Conservation (phyloP, 805 yeast species). For the Suhomyces tanzawaensis region DNA sequence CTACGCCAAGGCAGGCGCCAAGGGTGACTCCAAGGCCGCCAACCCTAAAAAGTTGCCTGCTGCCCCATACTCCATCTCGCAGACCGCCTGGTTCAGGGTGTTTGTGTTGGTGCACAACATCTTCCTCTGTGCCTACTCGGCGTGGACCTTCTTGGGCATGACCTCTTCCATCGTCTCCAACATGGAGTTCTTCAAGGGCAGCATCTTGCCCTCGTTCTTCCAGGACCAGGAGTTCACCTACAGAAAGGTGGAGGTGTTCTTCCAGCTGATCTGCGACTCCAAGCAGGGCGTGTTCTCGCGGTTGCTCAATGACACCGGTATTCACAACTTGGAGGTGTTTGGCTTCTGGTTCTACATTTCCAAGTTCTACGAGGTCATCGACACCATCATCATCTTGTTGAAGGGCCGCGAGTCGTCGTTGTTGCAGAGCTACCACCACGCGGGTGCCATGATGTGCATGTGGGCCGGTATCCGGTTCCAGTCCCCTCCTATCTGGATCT, state of each 20-base stretch:
- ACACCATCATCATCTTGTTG: constrained; percentile 62
- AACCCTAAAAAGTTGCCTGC: constrained; percentile 42
- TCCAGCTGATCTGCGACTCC: constrained; percentile 60
- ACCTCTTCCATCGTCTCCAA: constrained; percentile 46
- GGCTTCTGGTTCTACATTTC: constrained; percentile 69
- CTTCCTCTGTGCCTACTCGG: constrained; percentile 61
- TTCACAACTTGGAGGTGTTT: constrained; percentile 47
- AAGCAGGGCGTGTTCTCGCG: constrained; percentile 56
- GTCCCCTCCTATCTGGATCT: constrained; percentile 78
- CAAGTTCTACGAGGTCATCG: constrained; percentile 70
- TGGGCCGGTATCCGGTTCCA: constrained; percentile 72
- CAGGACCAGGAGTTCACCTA: constrained; percentile 2
- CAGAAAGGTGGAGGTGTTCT: constrained; percentile 42
- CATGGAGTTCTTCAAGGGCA: constrained; percentile 22
- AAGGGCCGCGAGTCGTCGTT: constrained; percentile 67
- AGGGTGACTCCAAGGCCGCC: constrained; percentile 17
- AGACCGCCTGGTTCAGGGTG: constrained; percentile 43
- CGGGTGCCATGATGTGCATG: constrained; percentile 80
- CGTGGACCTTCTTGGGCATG: constrained; percentile 73
- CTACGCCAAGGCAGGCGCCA: constrained; percentile 13
- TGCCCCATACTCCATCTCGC: constrained; percentile 53
- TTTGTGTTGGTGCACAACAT: constrained; percentile 62
- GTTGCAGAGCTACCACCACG: constrained; percentile 72
- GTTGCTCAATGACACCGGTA: constrained; percentile 16
- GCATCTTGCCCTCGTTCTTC: constrained; percentile 12